These are phyloP conservation scores for Psilocybe subaeruginosa DNA, from an alignment of 768 basidiomycete species.

Conservation along the genomic window DNA sequence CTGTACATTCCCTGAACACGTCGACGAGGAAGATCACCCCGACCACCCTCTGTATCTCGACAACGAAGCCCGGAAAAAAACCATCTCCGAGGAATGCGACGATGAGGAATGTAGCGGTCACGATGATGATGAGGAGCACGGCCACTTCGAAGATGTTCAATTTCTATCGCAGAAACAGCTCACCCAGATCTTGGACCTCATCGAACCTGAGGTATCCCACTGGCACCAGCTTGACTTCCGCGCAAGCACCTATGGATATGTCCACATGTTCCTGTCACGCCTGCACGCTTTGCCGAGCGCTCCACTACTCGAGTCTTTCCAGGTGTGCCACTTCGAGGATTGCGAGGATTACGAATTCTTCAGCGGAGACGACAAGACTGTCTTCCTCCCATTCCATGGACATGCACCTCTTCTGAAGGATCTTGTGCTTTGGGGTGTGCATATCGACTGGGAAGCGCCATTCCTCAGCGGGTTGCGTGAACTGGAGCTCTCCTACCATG, in stretches of 20 bases:
- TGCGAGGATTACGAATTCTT: slow-evolving; percentile 44
- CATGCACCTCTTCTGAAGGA: slow-evolving; percentile 54
- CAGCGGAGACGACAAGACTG: slow-evolving; percentile 37
- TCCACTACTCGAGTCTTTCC: slow-evolving; percentile 54
- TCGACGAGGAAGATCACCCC: slow-evolving; percentile 27
- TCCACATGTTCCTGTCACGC: slow-evolving; percentile 43
- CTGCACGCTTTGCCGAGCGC: slow-evolving; percentile 50
- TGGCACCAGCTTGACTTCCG: slow-evolving; percentile 56
- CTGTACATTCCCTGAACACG: slow-evolving; percentile 34
- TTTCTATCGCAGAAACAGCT: slow-evolving; percentile 38
- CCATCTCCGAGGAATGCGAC: slow-evolving; percentile 10
- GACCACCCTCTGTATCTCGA: slow-evolving; percentile 25
- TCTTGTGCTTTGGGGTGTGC: slow-evolving; percentile 68
- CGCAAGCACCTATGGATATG: slow-evolving; percentile 49
- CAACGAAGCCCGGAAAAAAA: slow-evolving; percentile 19
- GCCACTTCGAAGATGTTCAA: background rate
- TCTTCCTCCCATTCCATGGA: slow-evolving; percentile 54
- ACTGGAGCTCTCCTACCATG: slow-evolving; percentile 65
- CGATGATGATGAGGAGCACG: slow-evolving; percentile 7
- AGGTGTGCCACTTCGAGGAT: slow-evolving; percentile 61
- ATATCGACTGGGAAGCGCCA: slow-evolving; percentile 62
- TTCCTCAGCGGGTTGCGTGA: slow-evolving; percentile 50
- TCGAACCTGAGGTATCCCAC: slow-evolving; percentile 55
- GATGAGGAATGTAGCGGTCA: slow-evolving; percentile 17
- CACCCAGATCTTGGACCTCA: slow-evolving; percentile 38